Base-by-base conservation (phyloP, 1,284 basidiomycete species). In the Puccinia coronata region DNA sequence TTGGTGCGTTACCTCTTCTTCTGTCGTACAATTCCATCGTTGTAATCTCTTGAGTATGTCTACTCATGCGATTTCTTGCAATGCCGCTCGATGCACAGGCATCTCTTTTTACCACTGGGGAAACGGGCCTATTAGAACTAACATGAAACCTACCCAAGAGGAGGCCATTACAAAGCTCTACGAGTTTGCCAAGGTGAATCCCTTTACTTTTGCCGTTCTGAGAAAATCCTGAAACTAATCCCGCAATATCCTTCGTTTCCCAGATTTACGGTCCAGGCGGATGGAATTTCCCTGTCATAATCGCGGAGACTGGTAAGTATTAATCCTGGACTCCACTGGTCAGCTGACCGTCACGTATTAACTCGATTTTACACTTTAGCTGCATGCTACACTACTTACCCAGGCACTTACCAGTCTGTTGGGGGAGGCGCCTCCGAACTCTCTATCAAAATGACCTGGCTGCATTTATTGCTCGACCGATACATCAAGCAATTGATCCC, bases 21-120 rank as follows among this genome's bases (percentile, higher is more conserved):
- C 25, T 59, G 47, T 63, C n/a, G 25, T 28, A 23, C 34, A 34
- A 39, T 23, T 23, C 25, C 47, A 23, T 1, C 23, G 4, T 2
- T 25, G 23, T 16, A 28, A 16, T 67, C 41, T 67, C n/a, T 25
- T 8, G 23, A 47, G n/a, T 31, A 6, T 41, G n/a, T 28, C 43
- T 2, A 34, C 16, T 5, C 43, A 16, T 71, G 69, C 14, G 23
- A 49, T 53, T 28, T 23, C 34, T 11, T 23, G 16, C 23, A 11
- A 41, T 49, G 59, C 25, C 9, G 23, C 23, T 18, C 28, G 47
- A 59, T n/a, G n/a, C n/a, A 53, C 61, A 78, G 73, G 57, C 28
- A 41, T 76, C 57, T 76, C 73, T 14, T 63, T 76, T n/a, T 76
- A 76, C 23, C 73, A 76, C 57, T 76, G 73, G 73, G 73, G 73